phyloP scores from a whole-genome alignment of 2,329 filamentous ascomycete species.

The Stemphylium vesicarium region DNA sequence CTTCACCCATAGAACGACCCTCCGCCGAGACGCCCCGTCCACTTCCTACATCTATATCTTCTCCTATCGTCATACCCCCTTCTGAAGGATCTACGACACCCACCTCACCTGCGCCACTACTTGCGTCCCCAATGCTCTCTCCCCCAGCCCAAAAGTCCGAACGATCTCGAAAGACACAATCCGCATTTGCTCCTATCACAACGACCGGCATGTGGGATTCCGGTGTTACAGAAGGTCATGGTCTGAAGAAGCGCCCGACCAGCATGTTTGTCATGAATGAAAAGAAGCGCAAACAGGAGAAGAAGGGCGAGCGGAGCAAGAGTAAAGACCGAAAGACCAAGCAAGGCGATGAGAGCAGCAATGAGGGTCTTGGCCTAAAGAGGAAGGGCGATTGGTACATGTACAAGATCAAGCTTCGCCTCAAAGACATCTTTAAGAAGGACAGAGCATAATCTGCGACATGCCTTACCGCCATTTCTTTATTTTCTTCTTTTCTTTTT shows the following conservation, averaged over 20 bases:
- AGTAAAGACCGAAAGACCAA: slow-evolving; percentile 32
- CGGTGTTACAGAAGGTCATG: slow-evolving; percentile 35
- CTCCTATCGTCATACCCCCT: slow-evolving; percentile 21
- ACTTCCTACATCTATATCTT: slow-evolving; percentile 11
- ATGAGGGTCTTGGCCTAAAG: slow-evolving; percentile 9
- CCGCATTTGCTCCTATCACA: slow-evolving; percentile 41
- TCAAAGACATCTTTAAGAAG: slow-evolving; percentile 18
- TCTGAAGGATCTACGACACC: slow-evolving; percentile 14
- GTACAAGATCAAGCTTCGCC: slow-evolving; percentile 21
- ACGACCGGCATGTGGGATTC: slow-evolving; percentile 48
- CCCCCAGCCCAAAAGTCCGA: slow-evolving; percentile 21
- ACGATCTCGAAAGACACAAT: slow-evolving; percentile 36
- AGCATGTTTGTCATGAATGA: slow-evolving; percentile 45
- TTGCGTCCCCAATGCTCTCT: slow-evolving; percentile 22
- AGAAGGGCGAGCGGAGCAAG: slow-evolving; percentile 36
- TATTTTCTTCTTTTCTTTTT: background rate
- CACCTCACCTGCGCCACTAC: slow-evolving; percentile 10
- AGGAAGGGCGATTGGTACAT: slow-evolving; percentile 22
- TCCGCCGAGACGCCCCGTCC: slow-evolving; percentile 5
- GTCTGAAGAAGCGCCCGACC: slow-evolving; percentile 39
- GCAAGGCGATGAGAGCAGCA: slow-evolving; percentile 20
- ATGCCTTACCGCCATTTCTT: background rate
- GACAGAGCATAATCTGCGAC: slow-evolving; percentile 12
- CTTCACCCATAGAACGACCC: slow-evolving; percentile 20
- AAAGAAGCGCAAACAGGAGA: slow-evolving; percentile 39